Base-by-base conservation (phyloP, 257 asterid species). In the Fraxinus excelsior region DNA sequence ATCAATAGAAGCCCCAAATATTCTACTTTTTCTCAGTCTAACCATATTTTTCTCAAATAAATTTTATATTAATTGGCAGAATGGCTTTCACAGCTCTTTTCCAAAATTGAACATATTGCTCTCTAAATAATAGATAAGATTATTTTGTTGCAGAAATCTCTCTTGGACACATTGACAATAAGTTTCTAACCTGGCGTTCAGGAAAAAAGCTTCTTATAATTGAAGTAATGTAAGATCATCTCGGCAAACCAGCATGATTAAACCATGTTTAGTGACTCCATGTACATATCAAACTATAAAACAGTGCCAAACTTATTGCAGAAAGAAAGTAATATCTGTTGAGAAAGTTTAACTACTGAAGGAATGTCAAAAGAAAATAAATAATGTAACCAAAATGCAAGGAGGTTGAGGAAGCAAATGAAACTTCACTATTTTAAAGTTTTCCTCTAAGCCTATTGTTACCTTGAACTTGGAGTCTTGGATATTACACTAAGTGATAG, bases 211-310 rank as follows among this genome's bases (percentile, higher is more conserved):
- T 58, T 5, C 12, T 34, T n/a, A 65, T 64, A 56, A 37, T 38
- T 71, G 73, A 76, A 78, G 70, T 71, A 44, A 38, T 62, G 69
- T 64, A 72, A 56, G 78, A 51, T 70, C 70, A 62, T 29, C 67
- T 71, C 51, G 34, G n/a, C 32, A 60, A 58, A 58, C 53, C 72
- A 58, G 71, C 74, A 67, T 25, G 76, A 64, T 23, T 29, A 19
- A 68, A 72, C 23, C 14, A 23, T 7, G 35, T 71, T 26, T 34
- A 23, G 38, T 75, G 21, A 71, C 44, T 69, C 72, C 74, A 58
- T 40, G 21, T 9, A 46, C 14, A 34, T 26, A 40, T 40, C 74
- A 76, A 21, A 42, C 28, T 19, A 34, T 35, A 16, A 62, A 42
- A 58, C 28, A 4, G 34, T 73, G 70, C 65, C 70, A 53, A 49